phyloP scores from a whole-genome alignment of 352 stramenopile species.

The Globisporangium abappressorium region DNA sequence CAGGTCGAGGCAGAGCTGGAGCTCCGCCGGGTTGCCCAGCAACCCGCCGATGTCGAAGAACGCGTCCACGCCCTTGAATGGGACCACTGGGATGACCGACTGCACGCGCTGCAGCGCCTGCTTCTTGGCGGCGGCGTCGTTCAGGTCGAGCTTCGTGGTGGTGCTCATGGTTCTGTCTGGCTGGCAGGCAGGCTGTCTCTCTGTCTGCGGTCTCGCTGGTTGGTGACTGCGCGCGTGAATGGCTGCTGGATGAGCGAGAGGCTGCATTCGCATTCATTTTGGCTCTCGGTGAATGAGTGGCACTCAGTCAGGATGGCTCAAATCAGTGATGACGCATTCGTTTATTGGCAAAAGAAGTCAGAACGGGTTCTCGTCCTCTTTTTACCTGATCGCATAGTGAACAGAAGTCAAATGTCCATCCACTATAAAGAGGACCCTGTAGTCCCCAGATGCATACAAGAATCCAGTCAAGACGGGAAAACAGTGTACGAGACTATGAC shows the following conservation, averaged over 20 bases:
- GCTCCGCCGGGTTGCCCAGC: conserved; percentile 82
- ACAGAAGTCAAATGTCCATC: too few species aligned
- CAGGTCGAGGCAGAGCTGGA: conserved; percentile 92
- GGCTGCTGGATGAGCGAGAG: conserved; percentile 3
- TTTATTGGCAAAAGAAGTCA: neutral
- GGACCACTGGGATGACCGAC: conserved; percentile 92
- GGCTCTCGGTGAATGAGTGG: neutral
- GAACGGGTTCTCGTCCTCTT: too few species aligned
- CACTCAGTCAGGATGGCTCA: neutral
- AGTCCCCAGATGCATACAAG: too few species aligned
- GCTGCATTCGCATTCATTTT: neutral
- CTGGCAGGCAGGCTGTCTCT: conserved; percentile 9
- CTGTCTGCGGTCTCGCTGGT: neutral
- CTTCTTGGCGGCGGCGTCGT: conserved; percentile 45
- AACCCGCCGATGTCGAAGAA: conserved; percentile 98
- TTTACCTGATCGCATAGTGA: too few species aligned
- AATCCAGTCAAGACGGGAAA: too few species aligned
- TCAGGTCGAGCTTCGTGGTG: conserved; percentile 35
- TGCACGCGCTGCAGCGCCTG: conserved; percentile 69
- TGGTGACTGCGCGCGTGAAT: conserved; percentile 7
- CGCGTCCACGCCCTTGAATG: conserved; percentile 92
- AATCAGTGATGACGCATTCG: neutral
- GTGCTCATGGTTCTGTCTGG: conserved; percentile 20
- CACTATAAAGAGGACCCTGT: too few species aligned
- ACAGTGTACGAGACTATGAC: too few species aligned